Percentiles rank a stretch among this genome's conserved stretches.
These are phyloP conservation scores for Euphorbia celastroides DNA, from an alignment of 441 rosid genomes.

Conservation along the genomic window DNA sequence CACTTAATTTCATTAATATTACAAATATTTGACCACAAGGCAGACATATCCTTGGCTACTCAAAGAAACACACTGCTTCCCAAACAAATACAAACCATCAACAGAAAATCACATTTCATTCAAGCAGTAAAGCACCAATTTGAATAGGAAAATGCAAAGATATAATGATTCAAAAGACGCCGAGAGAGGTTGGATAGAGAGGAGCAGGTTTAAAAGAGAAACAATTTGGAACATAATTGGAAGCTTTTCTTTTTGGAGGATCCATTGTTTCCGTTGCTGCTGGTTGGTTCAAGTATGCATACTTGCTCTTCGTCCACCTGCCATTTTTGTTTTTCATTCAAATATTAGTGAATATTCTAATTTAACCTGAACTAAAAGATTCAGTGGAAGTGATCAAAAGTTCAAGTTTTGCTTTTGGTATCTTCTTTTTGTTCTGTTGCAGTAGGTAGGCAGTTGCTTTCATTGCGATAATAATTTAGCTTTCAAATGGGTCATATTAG, in stretches of 20 bases:
- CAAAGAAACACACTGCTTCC: too few species aligned
- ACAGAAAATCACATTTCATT: background rate
- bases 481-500: background rate
- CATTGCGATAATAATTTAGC: background rate
- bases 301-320: constrained; percentile 63
- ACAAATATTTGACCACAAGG: too few species aligned
- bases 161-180: constrained; percentile 76
- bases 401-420: background rate
- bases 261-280: constrained; percentile 42
- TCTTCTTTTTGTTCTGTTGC: background rate
- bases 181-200: constrained; percentile 54
- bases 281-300: constrained; percentile 83
- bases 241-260: constrained; percentile 38
- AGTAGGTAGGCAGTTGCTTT: background rate
- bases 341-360: too few species aligned
- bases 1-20: too few species aligned
- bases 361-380: too few species aligned
- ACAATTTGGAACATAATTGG: constrained; percentile 52
- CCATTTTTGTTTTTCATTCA: background rate
- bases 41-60: too few species aligned
- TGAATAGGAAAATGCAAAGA: too few species aligned
- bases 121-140: too few species aligned
- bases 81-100: too few species aligned
- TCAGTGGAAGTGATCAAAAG: background rate
- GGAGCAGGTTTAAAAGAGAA: constrained; percentile 57